phyloP scores from a whole-genome alignment of 495 filamentous ascomycete species.

The Lophiostoma macrostomum region DNA sequence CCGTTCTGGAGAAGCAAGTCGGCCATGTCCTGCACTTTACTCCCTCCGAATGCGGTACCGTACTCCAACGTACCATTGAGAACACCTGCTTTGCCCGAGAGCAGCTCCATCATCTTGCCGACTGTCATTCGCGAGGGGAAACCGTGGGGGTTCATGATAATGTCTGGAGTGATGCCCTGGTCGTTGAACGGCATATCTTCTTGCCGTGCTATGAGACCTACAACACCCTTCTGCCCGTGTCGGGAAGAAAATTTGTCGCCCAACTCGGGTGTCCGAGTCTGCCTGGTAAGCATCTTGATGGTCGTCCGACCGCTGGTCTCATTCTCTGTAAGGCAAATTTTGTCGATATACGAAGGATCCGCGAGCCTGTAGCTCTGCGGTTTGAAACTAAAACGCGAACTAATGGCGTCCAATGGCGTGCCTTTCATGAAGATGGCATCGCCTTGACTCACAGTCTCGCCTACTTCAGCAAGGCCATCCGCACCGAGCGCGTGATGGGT shows the following conservation, averaged over 20 bases:
- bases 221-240: slow-evolving; percentile 63
- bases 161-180: slow-evolving; percentile 83
- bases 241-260: slow-evolving; percentile 54
- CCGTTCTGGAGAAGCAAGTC: slow-evolving; percentile 78
- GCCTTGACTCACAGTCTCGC: slow-evolving; percentile 65
- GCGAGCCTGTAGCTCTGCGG: slow-evolving; percentile 78
- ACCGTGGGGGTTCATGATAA: slow-evolving; percentile 99
- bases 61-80: slow-evolving; percentile 77
- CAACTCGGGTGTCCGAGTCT: slow-evolving; percentile 88
- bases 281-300: slow-evolving; percentile 87
- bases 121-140: slow-evolving; percentile 99
- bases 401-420: slow-evolving; percentile 65
- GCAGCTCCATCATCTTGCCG: slow-evolving; percentile 92
- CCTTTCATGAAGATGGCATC: slow-evolving; percentile 88
- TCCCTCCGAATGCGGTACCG: slow-evolving; percentile 93
- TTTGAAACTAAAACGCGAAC: slow-evolving; percentile 31
- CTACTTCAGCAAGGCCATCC: slow-evolving; percentile 83
- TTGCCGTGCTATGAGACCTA: slow-evolving; percentile 91
- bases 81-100: slow-evolving; percentile 91
- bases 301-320: slow-evolving; percentile 41
- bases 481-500: slow-evolving; percentile 70
- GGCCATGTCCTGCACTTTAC: slow-evolving; percentile 86
- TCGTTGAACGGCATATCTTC: slow-evolving; percentile 97
- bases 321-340: slow-evolving; percentile 60
- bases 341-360: slow-evolving; percentile 86